A percentile compares a stretch with the other conserved stretches of the same genome.
Conservation (phyloP, 495 filamentous ascomycete genomes). For the Rostrohypoxylon terebratum region DNA sequence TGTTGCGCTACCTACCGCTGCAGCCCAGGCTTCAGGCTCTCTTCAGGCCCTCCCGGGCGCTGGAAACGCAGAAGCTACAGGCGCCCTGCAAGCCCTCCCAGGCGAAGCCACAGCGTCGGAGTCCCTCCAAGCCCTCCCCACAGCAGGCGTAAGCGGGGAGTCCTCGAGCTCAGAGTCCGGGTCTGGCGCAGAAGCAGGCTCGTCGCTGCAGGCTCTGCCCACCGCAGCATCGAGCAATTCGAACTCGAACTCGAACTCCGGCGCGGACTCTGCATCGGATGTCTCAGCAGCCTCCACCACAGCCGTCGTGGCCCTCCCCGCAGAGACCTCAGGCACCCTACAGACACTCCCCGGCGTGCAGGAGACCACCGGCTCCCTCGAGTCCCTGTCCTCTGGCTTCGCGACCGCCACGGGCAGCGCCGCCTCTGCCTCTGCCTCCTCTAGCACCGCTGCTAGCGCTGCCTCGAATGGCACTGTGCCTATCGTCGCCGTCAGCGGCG, state of each 20-base stretch:
- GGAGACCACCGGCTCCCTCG: slow-evolving; percentile 44
- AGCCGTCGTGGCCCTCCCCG: slow-evolving; percentile 29
- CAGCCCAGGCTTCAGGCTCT: slow-evolving; percentile 7
- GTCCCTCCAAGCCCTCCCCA: slow-evolving; percentile 5
- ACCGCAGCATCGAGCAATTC: slow-evolving; percentile 9
- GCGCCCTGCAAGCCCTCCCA: slow-evolving; percentile 16
- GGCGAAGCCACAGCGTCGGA: slow-evolving; percentile 13
- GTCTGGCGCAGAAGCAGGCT: not conserved
- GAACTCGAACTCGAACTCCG: not conserved
- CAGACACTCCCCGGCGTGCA: slow-evolving; percentile 33
- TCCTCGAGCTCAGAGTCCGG: slow-evolving; percentile 16
- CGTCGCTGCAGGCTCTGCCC: not conserved
- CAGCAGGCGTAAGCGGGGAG: slow-evolving; percentile 8
- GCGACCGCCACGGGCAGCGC: slow-evolving; percentile 26
- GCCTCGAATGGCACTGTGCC: slow-evolving; percentile 1
- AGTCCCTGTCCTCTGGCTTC: slow-evolving; percentile 51
- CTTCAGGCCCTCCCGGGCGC: slow-evolving; percentile 4
- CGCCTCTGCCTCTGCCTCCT: too few species aligned
- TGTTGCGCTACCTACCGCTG: slow-evolving; percentile 24
- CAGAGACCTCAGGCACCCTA: slow-evolving; percentile 20
- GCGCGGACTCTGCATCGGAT: not conserved
- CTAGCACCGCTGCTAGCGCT: not conserved
- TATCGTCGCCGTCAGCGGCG: slow-evolving; percentile 11
- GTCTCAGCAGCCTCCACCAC: not conserved
- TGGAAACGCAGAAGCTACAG: slow-evolving; percentile 2